Percentiles rank a stretch among this genome's conserved stretches.
Evolutionary conservation across 345 rosid species (phyloP).

Genomic region (Aethionema arabicum): DNA sequence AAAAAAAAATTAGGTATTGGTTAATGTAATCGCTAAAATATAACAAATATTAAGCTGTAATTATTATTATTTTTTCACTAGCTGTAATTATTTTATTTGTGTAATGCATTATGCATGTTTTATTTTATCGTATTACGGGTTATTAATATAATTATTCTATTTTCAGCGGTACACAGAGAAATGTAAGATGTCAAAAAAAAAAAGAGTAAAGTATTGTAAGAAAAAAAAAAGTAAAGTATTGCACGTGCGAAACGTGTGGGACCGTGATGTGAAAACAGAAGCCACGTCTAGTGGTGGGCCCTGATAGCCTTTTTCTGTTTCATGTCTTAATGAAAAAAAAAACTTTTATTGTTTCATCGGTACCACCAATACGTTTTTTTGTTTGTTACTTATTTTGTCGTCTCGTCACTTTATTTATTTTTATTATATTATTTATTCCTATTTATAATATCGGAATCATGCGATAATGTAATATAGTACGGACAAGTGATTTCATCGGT

Average conservation of each 20-base stretch:
- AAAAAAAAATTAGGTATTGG: too few relatives aligned
- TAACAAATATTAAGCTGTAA: too few relatives aligned
- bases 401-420: constrained; percentile 34
- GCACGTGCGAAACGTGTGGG: constrained; percentile 38
- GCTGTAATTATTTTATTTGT: background rate
- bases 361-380: constrained; percentile 33
- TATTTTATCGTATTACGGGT: too few relatives aligned
- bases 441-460: constrained; percentile 30
- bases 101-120: too few relatives aligned
- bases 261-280: constrained; percentile 25
- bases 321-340: constrained; percentile 26
- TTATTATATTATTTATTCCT: background rate
- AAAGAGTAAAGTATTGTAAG: too few relatives aligned
- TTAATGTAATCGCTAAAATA: too few relatives aligned
- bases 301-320: constrained; percentile 32
- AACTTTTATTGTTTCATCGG: constrained; percentile 19
- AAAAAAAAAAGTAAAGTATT: background rate
- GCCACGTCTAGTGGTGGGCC: constrained; percentile 36
- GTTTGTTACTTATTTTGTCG: constrained; percentile 40
- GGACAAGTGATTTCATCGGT: constrained; percentile 41
- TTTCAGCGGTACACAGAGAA: too few relatives aligned
- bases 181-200: too few relatives aligned
- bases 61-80: background rate
- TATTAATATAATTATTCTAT: too few relatives aligned
- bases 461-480: constrained; percentile 46